Base-by-base conservation (phyloP, 495 filamentous ascomycete genomes). In the Penicillium angulare region DNA sequence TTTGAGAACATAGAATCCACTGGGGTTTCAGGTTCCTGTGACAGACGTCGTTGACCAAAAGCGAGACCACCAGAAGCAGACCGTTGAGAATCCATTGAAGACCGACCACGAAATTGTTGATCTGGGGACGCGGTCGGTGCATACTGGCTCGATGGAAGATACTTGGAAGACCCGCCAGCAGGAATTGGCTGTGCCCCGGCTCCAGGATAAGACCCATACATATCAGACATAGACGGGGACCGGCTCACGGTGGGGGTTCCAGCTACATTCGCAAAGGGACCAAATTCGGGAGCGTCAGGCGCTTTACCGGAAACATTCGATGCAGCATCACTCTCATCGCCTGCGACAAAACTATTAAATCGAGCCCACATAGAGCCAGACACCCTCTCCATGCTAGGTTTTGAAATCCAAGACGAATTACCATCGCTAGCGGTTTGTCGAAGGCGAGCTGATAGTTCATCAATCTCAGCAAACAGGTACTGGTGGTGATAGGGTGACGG, bases 331-430 rank as follows among this genome's bases (percentile, higher is more conserved):
- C 82, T 82, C 21, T 97, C 92, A 44, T 96, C 92, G 5, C 95
- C 95, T 46, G 87, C 86, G 43, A 99, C 89, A 58, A 97, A 97
- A 50, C 88, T 95, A 63, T 87, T 96, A 71, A 99, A 95, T 24
- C 84, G 88, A 43, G 84, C 87, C 84, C 88, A 92, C 65, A 97
- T 82, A 13, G 85, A 86, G 38, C 83, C 87, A 13, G 89, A 95
- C 0, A 97, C 89, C 62, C 91, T 95, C 64, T 93, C 90, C 79
- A 97, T 92, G 68, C 84, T 97, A 10, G 95, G 89, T 65, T 89
- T 93, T 1, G 89, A 87, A 33, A 97, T 91, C 90, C 91, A 96
- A 3, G 83, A 83, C 8, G 75, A 79, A 15, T 76, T 71, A 29
- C 58, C 73, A 53, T 93, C 90, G 52, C 84, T 88, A 18, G 89